phyloP scores from a whole-genome alignment of 768 basidiomycete genomes.

The Rhizopogon rudus region DNA sequence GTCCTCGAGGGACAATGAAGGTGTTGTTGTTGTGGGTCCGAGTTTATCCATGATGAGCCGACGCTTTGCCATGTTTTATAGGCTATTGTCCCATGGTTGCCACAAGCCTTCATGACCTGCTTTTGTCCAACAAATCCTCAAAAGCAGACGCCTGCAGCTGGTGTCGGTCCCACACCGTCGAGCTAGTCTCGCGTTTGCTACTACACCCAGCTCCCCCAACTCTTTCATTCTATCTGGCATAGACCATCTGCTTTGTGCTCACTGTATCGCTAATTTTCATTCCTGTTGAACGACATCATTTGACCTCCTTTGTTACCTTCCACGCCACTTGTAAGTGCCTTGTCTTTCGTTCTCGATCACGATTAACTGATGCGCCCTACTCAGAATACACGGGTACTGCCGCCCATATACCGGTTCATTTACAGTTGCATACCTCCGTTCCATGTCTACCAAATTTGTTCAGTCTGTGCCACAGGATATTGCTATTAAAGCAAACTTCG shows the following conservation, averaged over 20 bases:
- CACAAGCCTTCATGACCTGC: conserved; percentile 6
- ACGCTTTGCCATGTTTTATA: not conserved
- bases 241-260: not conserved
- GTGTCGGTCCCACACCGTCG: conserved; percentile 1
- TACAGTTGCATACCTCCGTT: not conserved
- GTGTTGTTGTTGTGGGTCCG: conserved; percentile 15
- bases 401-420: conserved; percentile 1
- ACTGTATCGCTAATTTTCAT: conserved; percentile 4
- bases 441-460: conserved; percentile 2
- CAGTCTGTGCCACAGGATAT: conserved; percentile 11
- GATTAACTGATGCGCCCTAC: conserved; percentile 1
- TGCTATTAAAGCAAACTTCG: conserved; percentile 10
- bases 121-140: conserved; percentile 11
- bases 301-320: conserved; percentile 2
- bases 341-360: not conserved
- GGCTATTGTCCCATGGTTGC: conserved; percentile 17
- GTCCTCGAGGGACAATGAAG: conserved; percentile 13
- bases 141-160: conserved; percentile 6
- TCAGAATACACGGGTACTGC: conserved; percentile 7
- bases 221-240: not conserved
- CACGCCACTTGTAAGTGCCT: not conserved
- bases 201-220: not conserved
- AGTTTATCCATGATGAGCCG: conserved; percentile 2
- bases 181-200: conserved; percentile 16
- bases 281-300: not conserved